These are phyloP conservation scores for Yamadazyma diddensiae DNA, from an alignment of 1,139 yeast genomes.

Conservation along the genomic window DNA sequence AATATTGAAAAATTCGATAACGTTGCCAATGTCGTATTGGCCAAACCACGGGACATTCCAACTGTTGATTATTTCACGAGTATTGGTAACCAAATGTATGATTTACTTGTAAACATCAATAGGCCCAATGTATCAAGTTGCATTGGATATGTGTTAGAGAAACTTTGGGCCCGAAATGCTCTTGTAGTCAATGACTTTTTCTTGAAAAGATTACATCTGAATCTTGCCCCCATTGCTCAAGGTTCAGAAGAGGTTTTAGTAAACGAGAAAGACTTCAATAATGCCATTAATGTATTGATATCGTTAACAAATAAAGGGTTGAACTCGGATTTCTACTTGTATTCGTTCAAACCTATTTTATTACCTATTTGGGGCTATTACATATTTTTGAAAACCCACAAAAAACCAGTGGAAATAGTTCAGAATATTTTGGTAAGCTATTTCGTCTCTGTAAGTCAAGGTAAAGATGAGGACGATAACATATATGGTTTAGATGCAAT, in stretches of 20 bases:
- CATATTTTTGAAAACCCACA: slow-evolving; percentile 42
- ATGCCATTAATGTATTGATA: slow-evolving; percentile 61
- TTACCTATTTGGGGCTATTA: slow-evolving; percentile 62
- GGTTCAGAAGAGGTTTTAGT: slow-evolving; percentile 24
- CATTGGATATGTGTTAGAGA: slow-evolving; percentile 52
- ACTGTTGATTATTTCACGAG: slow-evolving; percentile 50
- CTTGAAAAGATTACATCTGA: slow-evolving; percentile 45
- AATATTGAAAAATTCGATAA: slow-evolving; percentile 63
- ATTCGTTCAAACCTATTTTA: slow-evolving; percentile 44
- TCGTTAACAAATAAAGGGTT: slow-evolving; percentile 56
- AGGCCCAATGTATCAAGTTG: slow-evolving; percentile 62
- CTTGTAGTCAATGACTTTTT: slow-evolving; percentile 59
- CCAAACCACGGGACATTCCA: slow-evolving; percentile 54
- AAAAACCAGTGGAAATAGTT: slow-evolving; percentile 42
- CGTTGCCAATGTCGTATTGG: slow-evolving; percentile 58
- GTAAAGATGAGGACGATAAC: slow-evolving; percentile 14
- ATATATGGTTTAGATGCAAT: slow-evolving; percentile 35
- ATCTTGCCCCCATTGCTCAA: slow-evolving; percentile 32
- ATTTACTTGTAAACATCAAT: slow-evolving; percentile 55
- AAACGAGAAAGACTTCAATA: slow-evolving; percentile 52
- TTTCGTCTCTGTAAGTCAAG: slow-evolving; percentile 37
- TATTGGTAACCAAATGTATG: slow-evolving; percentile 59
- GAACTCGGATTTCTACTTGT: slow-evolving; percentile 38
- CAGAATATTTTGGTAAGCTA: slow-evolving; percentile 47
- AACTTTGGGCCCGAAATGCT: slow-evolving; percentile 51